Conservation (phyloP, 2,329 filamentous ascomycete species). For the Sporothrix brunneoviolacea region DNA sequence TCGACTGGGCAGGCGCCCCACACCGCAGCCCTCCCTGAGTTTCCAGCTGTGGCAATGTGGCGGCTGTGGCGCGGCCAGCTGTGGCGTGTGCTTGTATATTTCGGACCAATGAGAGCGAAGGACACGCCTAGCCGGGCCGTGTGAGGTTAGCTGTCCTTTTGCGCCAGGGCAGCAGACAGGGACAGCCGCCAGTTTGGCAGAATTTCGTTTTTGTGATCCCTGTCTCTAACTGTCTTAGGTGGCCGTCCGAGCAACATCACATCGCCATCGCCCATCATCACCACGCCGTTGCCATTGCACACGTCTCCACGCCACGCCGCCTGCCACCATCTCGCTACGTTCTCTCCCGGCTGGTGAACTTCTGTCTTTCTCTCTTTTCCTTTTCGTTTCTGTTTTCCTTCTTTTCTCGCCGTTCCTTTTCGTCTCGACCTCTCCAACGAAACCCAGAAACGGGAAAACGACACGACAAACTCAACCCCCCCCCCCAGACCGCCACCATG, state of each 20-base stretch:
- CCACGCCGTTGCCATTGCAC: no score
- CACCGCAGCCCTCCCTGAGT: not conserved
- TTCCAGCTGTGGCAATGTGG: constrained; percentile 2
- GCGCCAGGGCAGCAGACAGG: constrained; percentile 1
- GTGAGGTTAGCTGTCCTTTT: constrained; percentile 16
- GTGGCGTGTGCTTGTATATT: constrained; percentile 1
- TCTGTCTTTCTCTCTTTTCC: not conserved
- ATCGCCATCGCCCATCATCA: no score
- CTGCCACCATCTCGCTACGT: not conserved
- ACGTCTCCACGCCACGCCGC: no score
- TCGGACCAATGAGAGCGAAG: not conserved
- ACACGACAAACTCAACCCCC: no score
- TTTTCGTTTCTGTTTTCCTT: not conserved
- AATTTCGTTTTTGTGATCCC: not conserved
- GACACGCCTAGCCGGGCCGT: not conserved
- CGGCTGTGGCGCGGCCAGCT: constrained; percentile 5
- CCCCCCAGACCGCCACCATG: constrained; percentile 32
- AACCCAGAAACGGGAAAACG: no score
- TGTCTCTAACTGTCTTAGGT: no score
- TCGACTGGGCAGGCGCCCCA: not conserved
- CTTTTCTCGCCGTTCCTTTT: not conserved
- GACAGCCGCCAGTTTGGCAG: not conserved
- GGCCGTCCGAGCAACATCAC: no score
- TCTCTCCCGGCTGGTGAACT: not conserved
- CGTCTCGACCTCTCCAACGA: no score